Evolutionary conservation across 148 eudicot genomes (phyloP), one percentile per base, ranked within the genome.

Genomic region (Rhododendron mucronatum): DNA sequence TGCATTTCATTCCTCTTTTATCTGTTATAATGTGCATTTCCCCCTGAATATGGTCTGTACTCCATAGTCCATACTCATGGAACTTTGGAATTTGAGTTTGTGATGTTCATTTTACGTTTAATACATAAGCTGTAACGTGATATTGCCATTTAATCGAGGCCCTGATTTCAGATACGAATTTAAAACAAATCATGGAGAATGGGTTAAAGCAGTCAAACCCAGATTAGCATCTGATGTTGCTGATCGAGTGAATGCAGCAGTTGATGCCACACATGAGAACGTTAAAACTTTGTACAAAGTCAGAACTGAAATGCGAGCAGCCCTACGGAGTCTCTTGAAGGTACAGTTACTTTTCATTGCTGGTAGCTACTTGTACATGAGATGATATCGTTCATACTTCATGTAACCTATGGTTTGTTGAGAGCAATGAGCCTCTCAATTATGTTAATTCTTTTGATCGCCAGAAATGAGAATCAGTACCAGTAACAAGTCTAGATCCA

Each of bases 121-220:
- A 13, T 71, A 4, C 8, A 33, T 82, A 48, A 61, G 73, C 28
- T 63, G 84, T 13, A 13, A 21, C 16, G 37, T 48, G 33, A 45
- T 45, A 44, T 39, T 4, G 41, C 77, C 80, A 20, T 63, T 30
- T n/a, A n/a, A 44, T 80, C 77, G 63, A 41, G 85, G 3, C 79
- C 82, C 85, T 82, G 63, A 78, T 61, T 69, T 89, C 90, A 96
- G 99, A 86, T 92, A 95, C 79, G 99, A 96, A 88, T 96, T 95
- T 84, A 94, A 89, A 85, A 90, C 92, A 85, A 96, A 94, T 89
- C 92, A 95, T 88, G 95, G 89, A 90, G 99, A 93, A 84, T 96
- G 99, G 98, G 82, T 95, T 84, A 88, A 88, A 80, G 87, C 96
- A 75, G 88, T 86, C 61, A 92, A 92, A 87, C 98, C 94, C 59